Conservation (phyloP, 139 green algal species). For the Spirogloea muscicola region DNA sequence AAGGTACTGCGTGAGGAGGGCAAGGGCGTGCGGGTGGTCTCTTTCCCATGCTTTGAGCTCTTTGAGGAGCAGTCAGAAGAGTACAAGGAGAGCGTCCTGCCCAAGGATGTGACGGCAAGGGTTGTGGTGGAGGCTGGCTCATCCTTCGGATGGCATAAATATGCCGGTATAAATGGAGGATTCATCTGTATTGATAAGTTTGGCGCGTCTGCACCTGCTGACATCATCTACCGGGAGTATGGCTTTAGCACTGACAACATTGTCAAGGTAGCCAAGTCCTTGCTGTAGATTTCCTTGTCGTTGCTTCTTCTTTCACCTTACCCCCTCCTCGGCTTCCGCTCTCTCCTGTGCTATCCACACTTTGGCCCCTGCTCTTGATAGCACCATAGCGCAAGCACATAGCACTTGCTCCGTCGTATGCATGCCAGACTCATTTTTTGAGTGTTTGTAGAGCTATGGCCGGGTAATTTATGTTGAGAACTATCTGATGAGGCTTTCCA, state of each 20-base stretch:
- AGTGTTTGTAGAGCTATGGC: too few relatives aligned
- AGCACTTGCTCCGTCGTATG: too few relatives aligned
- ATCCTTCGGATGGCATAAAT: conserved; percentile 91
- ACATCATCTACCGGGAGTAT: conserved; percentile 91
- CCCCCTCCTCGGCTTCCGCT: too few relatives aligned
- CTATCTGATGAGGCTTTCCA: too few relatives aligned
- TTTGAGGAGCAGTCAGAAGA: conserved; percentile 85
- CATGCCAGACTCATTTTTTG: too few relatives aligned
- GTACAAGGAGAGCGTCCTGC: conserved; percentile 67
- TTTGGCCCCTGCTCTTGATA: too few relatives aligned
- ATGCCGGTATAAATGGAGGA: conserved; percentile 71
- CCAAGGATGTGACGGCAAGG: conserved; percentile 60
- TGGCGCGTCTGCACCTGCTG: conserved; percentile 84
- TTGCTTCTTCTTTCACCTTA: too few relatives aligned
- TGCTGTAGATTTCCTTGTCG: conserved; percentile 50
- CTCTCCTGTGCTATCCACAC: too few relatives aligned
- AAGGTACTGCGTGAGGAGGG: conserved; percentile 74
- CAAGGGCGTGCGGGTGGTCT: conserved; percentile 90
- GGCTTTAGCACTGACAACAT: conserved; percentile 82
- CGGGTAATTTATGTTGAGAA: too few relatives aligned
- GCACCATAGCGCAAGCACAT: too few relatives aligned
- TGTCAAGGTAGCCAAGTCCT: conserved; percentile 71
- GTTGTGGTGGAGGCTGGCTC: conserved; percentile 89
- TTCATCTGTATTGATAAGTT: conserved; percentile 89
- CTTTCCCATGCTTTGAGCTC: conserved; percentile 92